A percentile compares a stretch with the other conserved stretches of the same genome.
These are phyloP conservation scores for Suhomyces sp. DNA, from an alignment of 805 yeast species.

Conservation along the genomic window DNA sequence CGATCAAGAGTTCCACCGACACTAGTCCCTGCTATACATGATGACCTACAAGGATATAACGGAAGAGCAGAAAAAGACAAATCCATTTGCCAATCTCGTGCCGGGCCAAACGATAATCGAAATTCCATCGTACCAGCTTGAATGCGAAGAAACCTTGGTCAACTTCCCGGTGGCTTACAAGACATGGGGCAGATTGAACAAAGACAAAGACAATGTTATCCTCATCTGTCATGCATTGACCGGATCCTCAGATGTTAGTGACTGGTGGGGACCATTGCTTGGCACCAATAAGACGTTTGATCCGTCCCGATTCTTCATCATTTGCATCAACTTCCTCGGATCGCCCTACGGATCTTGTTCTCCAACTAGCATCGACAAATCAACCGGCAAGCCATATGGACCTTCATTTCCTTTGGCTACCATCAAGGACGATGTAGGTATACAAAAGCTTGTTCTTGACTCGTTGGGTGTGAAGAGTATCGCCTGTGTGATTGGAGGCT, in stretches of 20 bases:
- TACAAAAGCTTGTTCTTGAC: slow-evolving; percentile 76
- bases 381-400: slow-evolving; percentile 75
- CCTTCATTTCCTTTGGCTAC: slow-evolving; percentile 95
- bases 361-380: slow-evolving; percentile 79
- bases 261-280: slow-evolving; percentile 98
- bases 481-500: slow-evolving; percentile 91
- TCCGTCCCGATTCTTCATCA: slow-evolving; percentile 78
- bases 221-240: slow-evolving; percentile 95
- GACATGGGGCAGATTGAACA: slow-evolving; percentile 88
- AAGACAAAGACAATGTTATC: slow-evolving; percentile 67
- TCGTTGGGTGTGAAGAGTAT: slow-evolving; percentile 72
- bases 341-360: slow-evolving; percentile 96
- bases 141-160: slow-evolving; percentile 70
- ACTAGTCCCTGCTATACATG: not conserved
- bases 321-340: slow-evolving; percentile 90
- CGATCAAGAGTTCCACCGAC: not conserved
- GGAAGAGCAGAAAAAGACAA: slow-evolving; percentile 47
- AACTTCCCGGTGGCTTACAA: slow-evolving; percentile 92
- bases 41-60: slow-evolving; percentile 37
- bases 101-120: slow-evolving; percentile 74
- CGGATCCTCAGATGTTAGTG: slow-evolving; percentile 91
- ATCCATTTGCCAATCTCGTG: slow-evolving; percentile 70
- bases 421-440: slow-evolving; percentile 84
- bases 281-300: slow-evolving; percentile 89
- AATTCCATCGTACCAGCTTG: slow-evolving; percentile 70